Conservation (phyloP, 2,329 filamentous ascomycete genomes). For the Aspergillus novofumigatus region DNA sequence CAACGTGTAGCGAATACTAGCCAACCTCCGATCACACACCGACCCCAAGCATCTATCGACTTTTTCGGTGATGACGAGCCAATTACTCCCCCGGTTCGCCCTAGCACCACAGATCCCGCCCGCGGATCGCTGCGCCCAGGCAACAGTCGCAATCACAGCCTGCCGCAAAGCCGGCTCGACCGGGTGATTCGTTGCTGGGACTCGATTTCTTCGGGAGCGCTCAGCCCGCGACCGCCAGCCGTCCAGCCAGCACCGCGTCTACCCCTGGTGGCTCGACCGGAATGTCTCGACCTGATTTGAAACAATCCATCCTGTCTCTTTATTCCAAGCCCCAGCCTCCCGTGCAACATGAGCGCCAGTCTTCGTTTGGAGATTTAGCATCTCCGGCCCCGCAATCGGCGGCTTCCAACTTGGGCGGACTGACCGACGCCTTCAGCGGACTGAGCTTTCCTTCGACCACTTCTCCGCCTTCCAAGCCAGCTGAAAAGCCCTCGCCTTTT, state of each 20-base stretch:
- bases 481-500: constrained; percentile 60
- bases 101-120: constrained; percentile 67
- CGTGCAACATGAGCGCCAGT: constrained; percentile 53
- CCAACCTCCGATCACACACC: constrained; percentile 45
- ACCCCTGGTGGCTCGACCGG: constrained; percentile 53
- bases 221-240: constrained; percentile 62
- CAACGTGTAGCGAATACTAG: constrained; percentile 44
- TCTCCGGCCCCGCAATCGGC: constrained; percentile 40
- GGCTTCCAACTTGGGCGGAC: constrained; percentile 52
- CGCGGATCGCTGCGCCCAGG: constrained; percentile 57
- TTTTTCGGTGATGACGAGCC: constrained; percentile 72
- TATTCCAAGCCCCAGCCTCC: constrained; percentile 77
- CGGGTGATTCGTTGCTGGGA: constrained; percentile 80
- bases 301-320: constrained; percentile 93
- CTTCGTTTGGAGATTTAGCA: constrained; percentile 66
- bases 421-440: constrained; percentile 77
- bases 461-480: constrained; percentile 34
- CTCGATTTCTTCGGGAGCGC: constrained; percentile 84
- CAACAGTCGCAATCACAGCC: constrained; percentile 53
- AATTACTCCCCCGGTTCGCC: constrained; percentile 59
- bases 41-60: constrained; percentile 58
- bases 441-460: constrained; percentile 57
- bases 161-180: constrained; percentile 59
- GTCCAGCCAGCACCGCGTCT: constrained; percentile 76
- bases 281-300: constrained; percentile 84